These are phyloP conservation scores for Ziziphus jujuba DNA, from an alignment of 306 rosid species.

Conservation along the genomic window DNA sequence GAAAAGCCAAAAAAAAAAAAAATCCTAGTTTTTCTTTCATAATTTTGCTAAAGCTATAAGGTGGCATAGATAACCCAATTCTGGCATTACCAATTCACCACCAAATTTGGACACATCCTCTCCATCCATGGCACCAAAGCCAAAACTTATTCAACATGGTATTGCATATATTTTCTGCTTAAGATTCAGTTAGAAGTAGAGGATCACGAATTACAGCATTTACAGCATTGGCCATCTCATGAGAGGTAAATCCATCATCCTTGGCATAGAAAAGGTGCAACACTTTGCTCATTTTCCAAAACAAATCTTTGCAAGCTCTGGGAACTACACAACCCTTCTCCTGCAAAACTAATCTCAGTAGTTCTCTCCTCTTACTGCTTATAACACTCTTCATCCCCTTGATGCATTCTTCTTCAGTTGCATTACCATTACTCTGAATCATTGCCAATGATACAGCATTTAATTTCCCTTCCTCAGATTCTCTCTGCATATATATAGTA, in stretches of 20 bases:
- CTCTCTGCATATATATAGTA: constrained; percentile 54
- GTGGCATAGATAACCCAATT: no score
- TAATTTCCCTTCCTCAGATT: constrained; percentile 73
- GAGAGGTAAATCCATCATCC: constrained; percentile 72
- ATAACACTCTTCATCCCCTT: constrained; percentile 38
- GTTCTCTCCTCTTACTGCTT: constrained; percentile 51
- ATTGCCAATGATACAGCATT: constrained; percentile 50
- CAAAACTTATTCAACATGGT: no score
- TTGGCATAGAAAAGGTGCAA: constrained; percentile 65
- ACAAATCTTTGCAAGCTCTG: constrained; percentile 80
- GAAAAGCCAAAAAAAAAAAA: no score
- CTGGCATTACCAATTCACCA: no score
- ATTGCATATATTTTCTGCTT: no score
- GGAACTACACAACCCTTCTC: constrained; percentile 59
- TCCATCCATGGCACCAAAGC: no score
- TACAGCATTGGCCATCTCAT: constrained; percentile 49
- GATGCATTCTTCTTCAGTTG: constrained; percentile 42
- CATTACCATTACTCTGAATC: constrained; percentile 34
- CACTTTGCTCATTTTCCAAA: constrained; percentile 74
- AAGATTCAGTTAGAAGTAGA: constrained; percentile 29
- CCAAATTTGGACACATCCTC: no score
- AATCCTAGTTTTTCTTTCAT: no score
- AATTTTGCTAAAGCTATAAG: no score
- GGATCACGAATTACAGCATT: constrained; percentile 59
- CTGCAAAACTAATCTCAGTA: constrained; percentile 59